Evolutionary conservation across 805 yeast genomes (phyloP).

Genomic region (Suhomyces tanzawaensis): DNA sequence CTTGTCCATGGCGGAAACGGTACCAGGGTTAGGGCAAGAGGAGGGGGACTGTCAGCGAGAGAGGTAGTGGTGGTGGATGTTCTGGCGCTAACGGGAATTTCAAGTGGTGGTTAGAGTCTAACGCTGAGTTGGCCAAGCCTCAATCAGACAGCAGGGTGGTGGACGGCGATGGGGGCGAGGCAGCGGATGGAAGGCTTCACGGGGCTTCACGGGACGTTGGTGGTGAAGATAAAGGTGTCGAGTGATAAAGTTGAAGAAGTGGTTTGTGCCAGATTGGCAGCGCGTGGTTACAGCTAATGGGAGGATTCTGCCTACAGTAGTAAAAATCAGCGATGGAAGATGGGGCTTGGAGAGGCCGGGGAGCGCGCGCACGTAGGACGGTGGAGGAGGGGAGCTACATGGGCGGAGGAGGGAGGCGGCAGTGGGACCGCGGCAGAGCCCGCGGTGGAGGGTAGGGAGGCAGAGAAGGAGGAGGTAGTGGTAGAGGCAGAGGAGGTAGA

Average conservation of each 20-base stretch:
- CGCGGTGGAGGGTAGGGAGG: not conserved
- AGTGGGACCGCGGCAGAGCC: not conserved
- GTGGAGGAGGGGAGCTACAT: not conserved
- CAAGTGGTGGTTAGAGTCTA: not conserved
- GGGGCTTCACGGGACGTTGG: not conserved
- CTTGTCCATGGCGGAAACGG: slow-evolving; percentile 34
- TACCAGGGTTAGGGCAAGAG: too few species aligned
- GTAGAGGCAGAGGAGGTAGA: not conserved
- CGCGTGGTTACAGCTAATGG: not conserved
- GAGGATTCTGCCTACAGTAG: not conserved
- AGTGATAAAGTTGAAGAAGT: too few species aligned
- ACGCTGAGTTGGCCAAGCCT: not conserved
- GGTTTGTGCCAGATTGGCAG: too few species aligned
- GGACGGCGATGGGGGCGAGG: not conserved
- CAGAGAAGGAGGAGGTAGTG: not conserved
- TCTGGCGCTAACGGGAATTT: too few species aligned
- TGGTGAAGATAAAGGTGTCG: not conserved
- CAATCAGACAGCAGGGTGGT: not conserved
- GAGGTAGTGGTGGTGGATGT: too few species aligned
- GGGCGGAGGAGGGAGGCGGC: not conserved
- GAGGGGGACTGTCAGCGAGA: too few species aligned
- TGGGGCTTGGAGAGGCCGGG: not conserved
- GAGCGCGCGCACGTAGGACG: not conserved
- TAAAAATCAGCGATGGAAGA: not conserved
- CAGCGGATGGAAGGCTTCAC: not conserved